phyloP scores from a whole-genome alignment of 805 yeast species.

The Jamesozyma spencerorum region DNA sequence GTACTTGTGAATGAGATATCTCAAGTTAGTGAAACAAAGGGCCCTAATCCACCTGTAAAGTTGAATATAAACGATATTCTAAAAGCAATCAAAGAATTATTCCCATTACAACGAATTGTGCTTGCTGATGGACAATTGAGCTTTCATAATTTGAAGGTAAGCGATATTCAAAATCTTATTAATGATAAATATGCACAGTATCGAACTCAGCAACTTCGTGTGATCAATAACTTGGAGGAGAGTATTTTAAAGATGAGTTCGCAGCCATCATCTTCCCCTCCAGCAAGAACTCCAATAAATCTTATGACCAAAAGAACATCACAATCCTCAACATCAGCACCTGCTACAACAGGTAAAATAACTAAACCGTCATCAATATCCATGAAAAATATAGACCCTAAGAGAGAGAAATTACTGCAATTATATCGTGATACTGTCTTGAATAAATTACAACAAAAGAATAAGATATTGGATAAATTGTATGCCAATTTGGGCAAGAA shows the following conservation, averaged over 20 bases:
- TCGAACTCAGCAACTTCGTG: conserved; percentile 10
- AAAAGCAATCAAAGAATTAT: conserved; percentile 20
- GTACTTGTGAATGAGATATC: conserved; percentile 19
- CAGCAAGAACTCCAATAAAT: not conserved
- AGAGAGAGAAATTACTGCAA: conserved; percentile 23
- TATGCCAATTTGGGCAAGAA: conserved; percentile 9
- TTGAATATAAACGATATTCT: conserved; percentile 27
- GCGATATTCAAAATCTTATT: conserved; percentile 13
- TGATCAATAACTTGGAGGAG: conserved; percentile 15
- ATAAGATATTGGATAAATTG: conserved; percentile 15
- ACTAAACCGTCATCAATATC: conserved; percentile 1
- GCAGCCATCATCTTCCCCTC: not conserved
- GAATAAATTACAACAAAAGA: conserved; percentile 25
- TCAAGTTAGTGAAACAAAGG: conserved; percentile 11
- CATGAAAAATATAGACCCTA: conserved; percentile 16
- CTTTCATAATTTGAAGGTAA: conserved; percentile 24
- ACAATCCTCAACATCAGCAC: conserved; percentile 5
- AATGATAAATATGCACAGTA: conserved; percentile 13
- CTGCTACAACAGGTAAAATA: not conserved
- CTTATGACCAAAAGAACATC: not conserved
- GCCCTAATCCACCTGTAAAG: conserved; percentile 8
- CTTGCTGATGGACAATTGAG: conserved; percentile 28
- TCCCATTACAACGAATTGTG: conserved; percentile 25
- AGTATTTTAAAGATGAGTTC: conserved; percentile 10
- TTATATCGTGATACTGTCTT: conserved; percentile 28